phyloP scores from a whole-genome alignment of 2,329 filamentous ascomycete genomes.

The Fusarium nematophilum region DNA sequence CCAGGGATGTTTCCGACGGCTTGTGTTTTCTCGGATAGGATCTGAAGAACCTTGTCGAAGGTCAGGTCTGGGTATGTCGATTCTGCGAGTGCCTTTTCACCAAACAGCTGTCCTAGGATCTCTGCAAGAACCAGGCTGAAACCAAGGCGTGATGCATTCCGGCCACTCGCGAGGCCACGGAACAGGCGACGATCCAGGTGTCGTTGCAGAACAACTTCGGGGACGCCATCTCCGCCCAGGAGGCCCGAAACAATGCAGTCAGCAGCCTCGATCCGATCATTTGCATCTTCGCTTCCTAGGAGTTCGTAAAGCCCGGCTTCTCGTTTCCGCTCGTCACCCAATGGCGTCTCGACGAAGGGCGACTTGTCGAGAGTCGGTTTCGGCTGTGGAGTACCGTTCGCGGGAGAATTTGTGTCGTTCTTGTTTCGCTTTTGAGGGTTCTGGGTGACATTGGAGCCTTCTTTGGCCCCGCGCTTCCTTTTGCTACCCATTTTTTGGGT shows the following conservation, averaged over 20 bases:
- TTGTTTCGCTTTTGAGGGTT: conserved; percentile 49
- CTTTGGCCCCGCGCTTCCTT: conserved; percentile 50
- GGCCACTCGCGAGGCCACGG: conserved; percentile 87
- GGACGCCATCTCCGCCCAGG: conserved; percentile 59
- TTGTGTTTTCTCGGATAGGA: conserved; percentile 67
- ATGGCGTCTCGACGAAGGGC: conserved; percentile 64
- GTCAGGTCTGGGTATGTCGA: conserved; percentile 64
- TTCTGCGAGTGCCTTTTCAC: conserved; percentile 56
- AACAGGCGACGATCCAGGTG: conserved; percentile 78
- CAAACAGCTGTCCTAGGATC: conserved; percentile 77
- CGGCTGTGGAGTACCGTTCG: conserved; percentile 30
- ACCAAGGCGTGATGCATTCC: conserved; percentile 87
- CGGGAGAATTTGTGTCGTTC: conserved; percentile 38
- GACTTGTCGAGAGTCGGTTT: conserved; percentile 49
- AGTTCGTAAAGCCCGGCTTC: conserved; percentile 71
- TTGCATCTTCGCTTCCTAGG: conserved; percentile 68
- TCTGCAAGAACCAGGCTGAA: conserved; percentile 92
- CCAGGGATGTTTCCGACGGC: conserved; percentile 64
- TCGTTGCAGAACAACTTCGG: conserved; percentile 65
- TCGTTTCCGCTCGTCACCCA: conserved; percentile 65
- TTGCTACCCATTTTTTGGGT: conserved; percentile 48
- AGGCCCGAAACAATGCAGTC: conserved; percentile 68
- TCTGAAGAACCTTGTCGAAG: conserved; percentile 65
- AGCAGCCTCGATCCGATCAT: conserved; percentile 68
- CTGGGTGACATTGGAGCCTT: conserved; percentile 40